Evolutionary conservation across 2,329 filamentous ascomycete species (phyloP).

Genomic region (Apiospora kogelbergensis): DNA sequence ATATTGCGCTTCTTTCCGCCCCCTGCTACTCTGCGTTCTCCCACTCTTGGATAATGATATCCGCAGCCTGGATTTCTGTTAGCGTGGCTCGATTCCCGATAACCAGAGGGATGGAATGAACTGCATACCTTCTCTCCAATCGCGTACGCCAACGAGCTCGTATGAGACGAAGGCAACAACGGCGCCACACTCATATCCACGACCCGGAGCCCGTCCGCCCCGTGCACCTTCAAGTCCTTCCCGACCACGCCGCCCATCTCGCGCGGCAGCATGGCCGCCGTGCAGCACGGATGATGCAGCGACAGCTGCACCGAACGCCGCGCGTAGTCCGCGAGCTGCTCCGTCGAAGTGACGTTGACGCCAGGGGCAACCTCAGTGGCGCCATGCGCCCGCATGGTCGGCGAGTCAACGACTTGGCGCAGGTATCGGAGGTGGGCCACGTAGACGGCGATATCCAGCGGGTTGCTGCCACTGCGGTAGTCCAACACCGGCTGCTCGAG

Average conservation of each 20-base stretch:
- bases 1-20: not conserved
- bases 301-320: not conserved
- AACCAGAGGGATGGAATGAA: not conserved
- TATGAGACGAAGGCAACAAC: not conserved
- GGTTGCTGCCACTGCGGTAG: conserved; percentile 27
- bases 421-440: conserved; percentile 26
- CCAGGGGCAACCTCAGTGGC: conserved; percentile 20
- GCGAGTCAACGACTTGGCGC: conserved; percentile 20
- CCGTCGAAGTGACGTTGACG: conserved; percentile 14
- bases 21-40: not conserved
- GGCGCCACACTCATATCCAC: not conserved
- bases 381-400: conserved; percentile 9
- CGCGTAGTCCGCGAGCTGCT: not conserved
- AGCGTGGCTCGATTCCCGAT: not conserved
- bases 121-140: conserved; percentile 7
- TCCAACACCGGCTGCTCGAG: conserved; percentile 24
- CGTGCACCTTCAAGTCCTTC: conserved; percentile 6
- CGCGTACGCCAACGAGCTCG: conserved; percentile 4
- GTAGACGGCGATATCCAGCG: conserved; percentile 25
- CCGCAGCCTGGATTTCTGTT: not conserved
- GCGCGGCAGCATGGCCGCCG: conserved; percentile 5
- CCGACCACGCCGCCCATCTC: conserved; percentile 6
- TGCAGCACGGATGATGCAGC: conserved; percentile 4
- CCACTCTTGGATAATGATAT: not conserved
- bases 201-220: not conserved